Conservation (phyloP, 371 early-diverging fungal species). For the Mortierella sp. region DNA sequence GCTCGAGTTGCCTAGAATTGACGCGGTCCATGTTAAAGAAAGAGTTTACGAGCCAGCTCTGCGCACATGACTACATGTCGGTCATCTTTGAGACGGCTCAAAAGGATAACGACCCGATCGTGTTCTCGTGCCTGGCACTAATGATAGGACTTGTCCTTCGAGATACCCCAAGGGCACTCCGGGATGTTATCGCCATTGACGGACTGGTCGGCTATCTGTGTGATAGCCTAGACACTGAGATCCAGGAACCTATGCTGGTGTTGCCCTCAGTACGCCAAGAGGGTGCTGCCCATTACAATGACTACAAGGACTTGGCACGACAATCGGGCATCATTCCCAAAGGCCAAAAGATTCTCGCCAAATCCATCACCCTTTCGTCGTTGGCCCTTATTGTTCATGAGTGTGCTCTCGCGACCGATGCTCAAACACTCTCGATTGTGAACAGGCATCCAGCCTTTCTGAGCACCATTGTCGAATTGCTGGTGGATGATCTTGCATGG, state of each 20-base stretch:
- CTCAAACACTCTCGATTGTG: slow-evolving; percentile 1
- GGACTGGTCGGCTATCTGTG: slow-evolving; percentile 20
- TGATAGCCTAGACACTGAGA: slow-evolving; percentile 16
- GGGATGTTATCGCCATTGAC: slow-evolving; percentile 9
- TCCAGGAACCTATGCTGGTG: slow-evolving; percentile 31
- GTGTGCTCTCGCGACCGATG: slow-evolving; percentile 13
- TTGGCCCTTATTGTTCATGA: slow-evolving; percentile 16
- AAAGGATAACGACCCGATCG: slow-evolving; percentile 36
- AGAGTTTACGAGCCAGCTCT: slow-evolving; percentile 23
- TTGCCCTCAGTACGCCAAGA: slow-evolving; percentile 28
- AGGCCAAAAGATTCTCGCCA: slow-evolving; percentile 40
- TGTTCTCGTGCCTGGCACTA: slow-evolving; percentile 27
- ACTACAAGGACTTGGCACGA: slow-evolving; percentile 32
- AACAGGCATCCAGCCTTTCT: slow-evolving; percentile 21
- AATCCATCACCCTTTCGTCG: slow-evolving; percentile 29
- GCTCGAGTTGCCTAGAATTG: slow-evolving; percentile 42
- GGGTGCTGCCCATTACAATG: slow-evolving; percentile 24
- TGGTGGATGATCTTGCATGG: slow-evolving; percentile 43
- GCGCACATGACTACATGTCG: slow-evolving; percentile 23
- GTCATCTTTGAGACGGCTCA: slow-evolving; percentile 23
- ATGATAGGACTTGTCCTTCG: slow-evolving; percentile 34
- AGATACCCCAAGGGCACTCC: background rate
- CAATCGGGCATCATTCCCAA: slow-evolving; percentile 38
- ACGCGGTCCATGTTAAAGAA: slow-evolving; percentile 33
- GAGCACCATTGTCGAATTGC: slow-evolving; percentile 10